A percentile compares a stretch with the other conserved stretches of the same genome.
These are phyloP conservation scores for Penicillium vulpinum DNA, from an alignment of 2,329 filamentous ascomycete species.

Conservation along the genomic window DNA sequence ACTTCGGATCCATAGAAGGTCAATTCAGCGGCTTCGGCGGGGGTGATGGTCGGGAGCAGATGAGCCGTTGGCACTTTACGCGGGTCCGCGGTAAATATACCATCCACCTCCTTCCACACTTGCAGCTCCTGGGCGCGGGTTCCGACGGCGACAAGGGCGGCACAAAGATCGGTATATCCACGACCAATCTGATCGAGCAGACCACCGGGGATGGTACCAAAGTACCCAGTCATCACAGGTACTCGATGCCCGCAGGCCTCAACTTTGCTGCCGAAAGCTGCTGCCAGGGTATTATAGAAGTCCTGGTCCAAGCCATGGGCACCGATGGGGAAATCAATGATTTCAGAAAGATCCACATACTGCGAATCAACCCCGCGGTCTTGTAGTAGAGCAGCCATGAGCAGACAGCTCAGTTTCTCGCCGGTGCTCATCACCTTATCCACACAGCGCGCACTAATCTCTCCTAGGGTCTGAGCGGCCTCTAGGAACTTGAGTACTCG, in stretches of 20 bases:
- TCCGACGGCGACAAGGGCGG: slow-evolving; percentile 85
- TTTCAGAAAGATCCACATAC: slow-evolving; percentile 85
- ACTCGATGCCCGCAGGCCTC: slow-evolving; percentile 65
- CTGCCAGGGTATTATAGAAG: slow-evolving; percentile 69
- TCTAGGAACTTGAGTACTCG: slow-evolving; percentile 74
- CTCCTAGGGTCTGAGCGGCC: slow-evolving; percentile 60
- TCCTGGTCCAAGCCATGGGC: slow-evolving; percentile 60
- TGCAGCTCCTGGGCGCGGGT: slow-evolving; percentile 86
- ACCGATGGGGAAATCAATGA: slow-evolving; percentile 64
- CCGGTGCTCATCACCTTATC: slow-evolving; percentile 92
- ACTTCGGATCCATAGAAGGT: slow-evolving; percentile 95
- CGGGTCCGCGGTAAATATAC: slow-evolving; percentile 84
- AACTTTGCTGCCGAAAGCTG: slow-evolving; percentile 64
- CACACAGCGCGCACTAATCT: slow-evolving; percentile 75
- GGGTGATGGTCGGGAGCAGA: slow-evolving; percentile 84
- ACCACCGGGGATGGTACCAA: slow-evolving; percentile 87
- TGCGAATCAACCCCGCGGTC: slow-evolving; percentile 80
- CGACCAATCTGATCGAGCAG: slow-evolving; percentile 89
- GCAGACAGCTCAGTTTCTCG: slow-evolving; percentile 91
- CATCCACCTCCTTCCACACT: slow-evolving; percentile 99
- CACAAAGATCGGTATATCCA: slow-evolving; percentile 95
- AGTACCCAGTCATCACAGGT: slow-evolving; percentile 87
- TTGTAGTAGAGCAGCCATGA: slow-evolving; percentile 81
- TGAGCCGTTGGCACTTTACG: slow-evolving; percentile 90
- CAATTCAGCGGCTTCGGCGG: slow-evolving; percentile 90